Evolutionary conservation across 2,329 filamentous ascomycete species (phyloP), one percentile per base, ranked within the genome.

Genomic region (Ophiocordyceps camponoti-floridani): DNA sequence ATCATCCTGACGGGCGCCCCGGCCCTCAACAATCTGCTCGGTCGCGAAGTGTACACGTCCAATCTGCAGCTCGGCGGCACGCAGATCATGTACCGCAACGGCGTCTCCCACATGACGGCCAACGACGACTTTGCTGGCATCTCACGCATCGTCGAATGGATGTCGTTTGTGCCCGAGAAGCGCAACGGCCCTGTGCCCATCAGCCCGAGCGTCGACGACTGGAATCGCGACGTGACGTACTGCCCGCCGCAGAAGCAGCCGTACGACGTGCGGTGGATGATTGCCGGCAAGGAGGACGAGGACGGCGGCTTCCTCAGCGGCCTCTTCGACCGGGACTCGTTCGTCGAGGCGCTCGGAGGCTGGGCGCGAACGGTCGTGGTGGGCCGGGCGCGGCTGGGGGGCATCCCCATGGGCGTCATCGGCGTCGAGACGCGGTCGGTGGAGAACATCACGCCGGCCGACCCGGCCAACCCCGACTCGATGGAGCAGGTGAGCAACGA

Each of bases 61-160:
- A 98, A 98, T 75, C 68, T 98, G 59, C 91, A 98, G 72, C 85
- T 98, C 52, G 91, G 91, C 79, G 91, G 91, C 55, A 98, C 91
- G n/a, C 91, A 98, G 67, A 98, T 98, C 75, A 98, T 98, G 91
- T 96, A 98, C 78, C 88, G 85, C 69, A 98, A 98, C 62, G 91
- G 91, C 77, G 91, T 98, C 40, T 96, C 91, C 19, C 91, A 98
- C 71, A 89, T 96, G 84, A 95, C 89, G 53, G 91, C 91, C 57
- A 84, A 82, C 54, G 89, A 98, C 58, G 91, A 98, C 68, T 96
- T 98, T 56, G 88, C 89, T 57, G 91, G 91, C 76, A 84, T 98
- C 19, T 87, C 84, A 57, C 93, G 93, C 74, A 96, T 98, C 59
- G 86, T 96, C 43, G 83, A 94, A 62, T 98, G 91, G 91, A 78